Evolutionary conservation across 768 basidiomycete species (phyloP), one percentile per base, ranked within the genome.

Genomic region (Strobilomyces dryophilus): DNA sequence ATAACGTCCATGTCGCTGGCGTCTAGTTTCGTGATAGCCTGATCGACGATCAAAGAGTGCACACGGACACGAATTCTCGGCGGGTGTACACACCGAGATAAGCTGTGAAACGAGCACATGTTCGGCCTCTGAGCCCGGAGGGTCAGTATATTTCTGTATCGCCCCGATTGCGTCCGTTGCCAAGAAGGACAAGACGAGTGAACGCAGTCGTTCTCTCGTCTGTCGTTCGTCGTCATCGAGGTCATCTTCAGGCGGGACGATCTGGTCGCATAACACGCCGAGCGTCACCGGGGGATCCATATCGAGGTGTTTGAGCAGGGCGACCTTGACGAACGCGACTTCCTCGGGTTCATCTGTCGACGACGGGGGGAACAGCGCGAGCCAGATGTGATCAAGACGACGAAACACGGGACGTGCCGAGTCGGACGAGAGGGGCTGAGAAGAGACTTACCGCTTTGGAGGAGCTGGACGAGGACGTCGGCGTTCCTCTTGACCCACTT

Each of bases 381-480:
- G 45, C 61, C 64, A 49, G 58, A 41, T 37, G 35, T 61, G 52
- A 59, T 56, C 56, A 61, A 66, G 56, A 61, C 20, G 40, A 47
- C 35, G 51, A 54, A 49, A 61, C 9, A 40, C 8, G 24, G 45
- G n/a, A n/a, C 31, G 41, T 37, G 48, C 51, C 40, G 8, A 43
- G 27, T 45, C 37, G 54, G 36, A 44, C 5, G 3, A 11, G 27
- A 10, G 27, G 18, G 21, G 24, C 32, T 20, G 20, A 17, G 42
- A 37, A 7, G 44, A n/a, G 29, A 74, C 84, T 66, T 63, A 87
- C 86, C 86, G 58, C 83, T 85, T 65, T 88, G 87, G 9, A 89
- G 74, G 15, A 89, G 69, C 56, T 89, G 87, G n/a, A 89, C 74
- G 18, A 89, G 72, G 3, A 89, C 87, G 66, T 89, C 87, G 4